These are phyloP conservation scores for Dendrobium catenatum DNA, from an alignment of 106 monocot species.

Conservation along the genomic window DNA sequence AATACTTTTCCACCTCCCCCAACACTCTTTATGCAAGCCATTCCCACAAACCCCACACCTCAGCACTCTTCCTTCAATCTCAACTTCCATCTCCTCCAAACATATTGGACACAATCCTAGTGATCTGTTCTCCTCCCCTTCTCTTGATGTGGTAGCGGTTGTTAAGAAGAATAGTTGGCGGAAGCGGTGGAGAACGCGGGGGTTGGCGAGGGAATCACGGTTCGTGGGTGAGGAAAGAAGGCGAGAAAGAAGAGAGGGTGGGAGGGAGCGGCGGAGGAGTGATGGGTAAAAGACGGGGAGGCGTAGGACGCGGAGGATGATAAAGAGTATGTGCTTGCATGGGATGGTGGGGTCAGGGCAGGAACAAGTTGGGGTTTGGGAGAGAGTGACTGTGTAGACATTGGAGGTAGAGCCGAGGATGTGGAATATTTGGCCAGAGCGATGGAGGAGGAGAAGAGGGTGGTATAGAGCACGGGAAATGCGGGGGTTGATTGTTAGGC, in stretches of 20 bases:
- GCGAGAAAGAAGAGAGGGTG: slow-evolving; percentile 39
- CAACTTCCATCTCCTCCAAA: slow-evolving; percentile 37
- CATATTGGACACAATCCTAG: slow-evolving; percentile 31
- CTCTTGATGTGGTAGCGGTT: not conserved
- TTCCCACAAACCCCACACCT: slow-evolving; percentile 72
- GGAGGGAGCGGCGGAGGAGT: slow-evolving; percentile 37
- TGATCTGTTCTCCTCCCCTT: not conserved
- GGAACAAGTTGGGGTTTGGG: slow-evolving; percentile 47
- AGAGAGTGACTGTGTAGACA: slow-evolving; percentile 69
- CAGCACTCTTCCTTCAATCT: slow-evolving; percentile 6
- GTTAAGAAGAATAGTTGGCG: not conserved
- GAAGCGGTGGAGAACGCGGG: slow-evolving; percentile 15
- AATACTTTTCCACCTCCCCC: slow-evolving; percentile 63
- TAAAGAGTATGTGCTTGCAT: slow-evolving; percentile 95
- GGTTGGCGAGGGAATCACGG: slow-evolving; percentile 18
- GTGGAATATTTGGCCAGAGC: slow-evolving; percentile 47
- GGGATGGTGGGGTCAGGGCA: slow-evolving; percentile 73
- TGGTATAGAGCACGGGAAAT: slow-evolving; percentile 50
- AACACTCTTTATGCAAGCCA: slow-evolving; percentile 63
- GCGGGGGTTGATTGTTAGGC: not conserved
- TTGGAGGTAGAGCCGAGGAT: slow-evolving; percentile 82
- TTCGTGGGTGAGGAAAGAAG: slow-evolving; percentile 24
- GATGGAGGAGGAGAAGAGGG: slow-evolving; percentile 68
- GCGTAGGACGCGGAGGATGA: slow-evolving; percentile 74
- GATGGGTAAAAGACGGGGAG: slow-evolving; percentile 43